Evolutionary conservation across 768 basidiomycete species (phyloP), one percentile per base, ranked within the genome.

Genomic region (Tephrocybe rancida): DNA sequence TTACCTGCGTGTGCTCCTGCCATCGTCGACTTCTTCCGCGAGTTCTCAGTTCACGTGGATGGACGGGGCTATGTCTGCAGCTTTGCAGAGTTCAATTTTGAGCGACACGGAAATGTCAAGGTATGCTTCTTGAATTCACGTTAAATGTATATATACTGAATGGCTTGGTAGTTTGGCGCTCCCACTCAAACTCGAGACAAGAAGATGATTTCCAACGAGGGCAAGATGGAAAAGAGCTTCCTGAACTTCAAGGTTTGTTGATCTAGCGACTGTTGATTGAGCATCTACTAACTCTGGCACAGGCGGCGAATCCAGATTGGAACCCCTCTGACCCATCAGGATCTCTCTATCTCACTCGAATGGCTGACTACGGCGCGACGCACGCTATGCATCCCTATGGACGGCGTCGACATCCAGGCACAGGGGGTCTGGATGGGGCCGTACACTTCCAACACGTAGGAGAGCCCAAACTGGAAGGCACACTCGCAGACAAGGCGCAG

Each of bases 201-300:
- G 61, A 84, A 84, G 54, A 87, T 90, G 78, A 78, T 90, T 62
- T 92, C 90, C 4, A 91, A 90, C 56, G 90, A 96, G 60, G 92
- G 92, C 30, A 99, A 99, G 80, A 98, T 99, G 95, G 97, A 99
- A 78, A 97, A 98, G 75, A 92, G 90, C 68, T 92, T 97, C 74
- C 75, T 96, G 27, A 92, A 90, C 65, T 97, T 97, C 79, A 96
- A 95, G 74, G 87, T 84, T 38, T 39, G 65, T 46, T 32, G 8
- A 5, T 26, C 18, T 26, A 25, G 48, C 21, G n/a, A 43, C 18
- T 16, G 38, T 44, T 26, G 16, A 45, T 26, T 16, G 27, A 22
- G 14, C 45, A 13, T 6, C 48, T 48, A 21, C 37, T 26, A 30
- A 61, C 4, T n/a, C 29, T 35, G 8, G 44, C 29, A 27, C 59